Percentiles rank a stretch among this genome's conserved stretches.
Conservation (phyloP, 768 basidiomycete species). For the Tulasnella calospora region DNA sequence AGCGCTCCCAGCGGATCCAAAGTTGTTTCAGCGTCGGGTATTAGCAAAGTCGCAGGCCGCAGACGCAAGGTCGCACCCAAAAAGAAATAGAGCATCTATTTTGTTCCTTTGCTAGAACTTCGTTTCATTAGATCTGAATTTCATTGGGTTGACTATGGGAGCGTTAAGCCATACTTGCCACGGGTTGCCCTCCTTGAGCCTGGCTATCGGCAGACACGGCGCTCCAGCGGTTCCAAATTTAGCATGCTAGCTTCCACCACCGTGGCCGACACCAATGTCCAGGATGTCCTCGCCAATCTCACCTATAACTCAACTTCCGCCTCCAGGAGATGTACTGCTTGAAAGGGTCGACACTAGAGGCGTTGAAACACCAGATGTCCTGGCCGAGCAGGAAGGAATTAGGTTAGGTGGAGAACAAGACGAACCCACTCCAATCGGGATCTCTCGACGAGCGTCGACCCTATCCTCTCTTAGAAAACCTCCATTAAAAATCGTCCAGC, state of each 20-base stretch:
- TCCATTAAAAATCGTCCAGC: slow-evolving; percentile 32
- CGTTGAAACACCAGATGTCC: slow-evolving; percentile 14
- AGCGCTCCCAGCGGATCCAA: not conserved
- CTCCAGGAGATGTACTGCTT: not conserved
- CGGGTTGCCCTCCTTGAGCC: too few species aligned
- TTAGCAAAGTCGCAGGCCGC: slow-evolving; percentile 21
- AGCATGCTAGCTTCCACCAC: slow-evolving; percentile 11
- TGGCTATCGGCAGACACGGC: not conserved
- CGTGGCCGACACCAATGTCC: not conserved
- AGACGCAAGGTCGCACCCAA: slow-evolving; percentile 20
- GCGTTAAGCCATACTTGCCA: not conserved
- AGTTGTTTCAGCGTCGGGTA: not conserved
- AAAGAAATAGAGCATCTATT: slow-evolving; percentile 9
- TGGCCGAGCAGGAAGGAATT: slow-evolving; percentile 9
- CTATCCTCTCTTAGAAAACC: not conserved
- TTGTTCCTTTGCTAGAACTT: not conserved
- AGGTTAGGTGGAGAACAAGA: not conserved
- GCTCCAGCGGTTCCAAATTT: not conserved
- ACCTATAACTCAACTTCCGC: slow-evolving; percentile 1
- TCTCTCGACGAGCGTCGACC: not conserved
- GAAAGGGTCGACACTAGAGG: not conserved
- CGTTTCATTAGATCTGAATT: slow-evolving; percentile 1
- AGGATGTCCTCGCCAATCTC: not conserved
- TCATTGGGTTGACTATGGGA: not conserved
- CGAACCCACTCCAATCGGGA: not conserved